A percentile compares a stretch with the other conserved stretches of the same genome.
These are phyloP conservation scores for Dothiorella sarmentorum DNA, from an alignment of 2,329 filamentous ascomycete genomes.

Conservation along the genomic window DNA sequence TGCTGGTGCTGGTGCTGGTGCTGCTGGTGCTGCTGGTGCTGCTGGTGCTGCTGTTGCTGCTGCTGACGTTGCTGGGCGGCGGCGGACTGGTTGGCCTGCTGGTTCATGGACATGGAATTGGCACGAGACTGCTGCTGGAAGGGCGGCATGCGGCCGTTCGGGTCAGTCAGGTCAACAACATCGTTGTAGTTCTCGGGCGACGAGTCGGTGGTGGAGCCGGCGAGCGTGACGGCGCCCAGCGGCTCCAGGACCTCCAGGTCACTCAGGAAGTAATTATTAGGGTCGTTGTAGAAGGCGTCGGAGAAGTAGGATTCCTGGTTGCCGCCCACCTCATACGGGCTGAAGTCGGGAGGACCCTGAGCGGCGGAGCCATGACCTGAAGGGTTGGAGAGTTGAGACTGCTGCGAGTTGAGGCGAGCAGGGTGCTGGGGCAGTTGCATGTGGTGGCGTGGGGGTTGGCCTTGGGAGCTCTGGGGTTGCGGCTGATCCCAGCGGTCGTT, in stretches of 20 bases:
- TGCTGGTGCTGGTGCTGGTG: constrained; percentile 11
- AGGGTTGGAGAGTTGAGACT: neutral
- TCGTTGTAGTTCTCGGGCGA: constrained; percentile 34
- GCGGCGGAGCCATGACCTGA: neutral
- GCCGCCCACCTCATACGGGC: constrained; percentile 31
- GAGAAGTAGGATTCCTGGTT: constrained; percentile 36
- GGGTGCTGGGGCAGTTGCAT: constrained; percentile 1
- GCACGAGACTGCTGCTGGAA: constrained; percentile 1
- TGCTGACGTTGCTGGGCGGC: constrained; percentile 12
- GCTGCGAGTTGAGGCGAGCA: neutral
- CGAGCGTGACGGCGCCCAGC: constrained; percentile 30
- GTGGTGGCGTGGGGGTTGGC: neutral
- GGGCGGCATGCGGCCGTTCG: constrained; percentile 6
- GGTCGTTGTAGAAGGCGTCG: constrained; percentile 33
- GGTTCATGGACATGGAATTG: neutral
- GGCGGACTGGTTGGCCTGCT: neutral
- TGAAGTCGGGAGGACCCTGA: constrained; percentile 28
- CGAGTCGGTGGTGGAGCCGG: constrained; percentile 36
- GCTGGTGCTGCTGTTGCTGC: neutral
- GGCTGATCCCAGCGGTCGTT: constrained; percentile 34
- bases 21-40: neutral
- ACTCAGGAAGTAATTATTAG: constrained; percentile 40
- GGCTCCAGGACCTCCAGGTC: constrained; percentile 38
- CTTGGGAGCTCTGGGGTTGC: neutral
- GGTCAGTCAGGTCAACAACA: constrained; percentile 10